Percentiles rank a stretch among this genome's conserved stretches.
Conservation (phyloP, 257 asterid genomes). For the Lycium ferocissimum region DNA sequence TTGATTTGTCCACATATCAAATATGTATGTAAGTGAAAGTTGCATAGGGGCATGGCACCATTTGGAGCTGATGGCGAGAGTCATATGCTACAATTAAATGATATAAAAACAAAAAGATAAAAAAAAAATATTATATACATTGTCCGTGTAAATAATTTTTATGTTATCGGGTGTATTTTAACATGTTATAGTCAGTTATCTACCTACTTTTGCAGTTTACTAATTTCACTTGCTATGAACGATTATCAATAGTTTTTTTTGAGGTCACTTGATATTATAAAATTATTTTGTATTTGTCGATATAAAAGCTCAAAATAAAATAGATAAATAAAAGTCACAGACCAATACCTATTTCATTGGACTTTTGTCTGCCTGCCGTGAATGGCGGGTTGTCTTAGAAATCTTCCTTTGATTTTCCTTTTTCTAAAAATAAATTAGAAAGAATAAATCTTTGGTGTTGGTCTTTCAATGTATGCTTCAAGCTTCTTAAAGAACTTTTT, state of each 20-base stretch:
- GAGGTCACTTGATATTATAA: no score
- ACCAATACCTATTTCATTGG: conserved; percentile 2
- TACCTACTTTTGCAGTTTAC: background rate
- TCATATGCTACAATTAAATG: conserved; percentile 26
- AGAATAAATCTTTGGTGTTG: background rate
- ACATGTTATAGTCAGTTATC: background rate
- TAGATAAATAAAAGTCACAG: background rate
- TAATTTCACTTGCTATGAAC: background rate
- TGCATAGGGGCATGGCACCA: conserved; percentile 28
- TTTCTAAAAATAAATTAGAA: background rate
- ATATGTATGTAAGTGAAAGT: conserved; percentile 21
- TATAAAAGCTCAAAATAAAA: background rate
- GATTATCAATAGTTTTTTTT: background rate
- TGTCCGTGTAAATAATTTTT: no score
- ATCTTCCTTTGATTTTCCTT: background rate
- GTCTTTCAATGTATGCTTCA: conserved; percentile 19
- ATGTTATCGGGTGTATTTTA: background rate
- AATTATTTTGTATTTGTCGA: no score
- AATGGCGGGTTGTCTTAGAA: conserved; percentile 28
- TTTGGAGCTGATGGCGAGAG: conserved; percentile 13
- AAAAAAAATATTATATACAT: background rate
- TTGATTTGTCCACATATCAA: conserved; percentile 24
- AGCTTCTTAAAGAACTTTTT: conserved; percentile 23
- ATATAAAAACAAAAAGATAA: conserved; percentile 10
- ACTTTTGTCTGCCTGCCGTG: conserved; percentile 29